These are phyloP conservation scores for Cyberlindnera xishuangbannaensis DNA, from an alignment of 805 yeast genomes.

Conservation along the genomic window DNA sequence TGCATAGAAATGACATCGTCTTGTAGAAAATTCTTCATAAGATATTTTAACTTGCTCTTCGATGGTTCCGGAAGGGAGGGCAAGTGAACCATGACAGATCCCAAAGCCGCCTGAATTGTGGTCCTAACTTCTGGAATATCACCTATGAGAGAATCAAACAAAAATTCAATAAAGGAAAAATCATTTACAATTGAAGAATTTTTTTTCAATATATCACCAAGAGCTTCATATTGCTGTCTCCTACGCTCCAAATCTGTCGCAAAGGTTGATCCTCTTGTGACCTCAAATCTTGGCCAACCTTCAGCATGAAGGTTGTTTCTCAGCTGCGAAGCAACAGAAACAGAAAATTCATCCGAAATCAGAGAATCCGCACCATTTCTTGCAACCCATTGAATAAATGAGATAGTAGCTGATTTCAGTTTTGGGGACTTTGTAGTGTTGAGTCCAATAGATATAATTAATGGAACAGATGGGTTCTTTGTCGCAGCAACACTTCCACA, in stretches of 20 bases:
- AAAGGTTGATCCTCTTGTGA: slow-evolving; percentile 33
- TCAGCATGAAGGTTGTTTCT: slow-evolving; percentile 46
- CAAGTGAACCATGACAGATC: slow-evolving; percentile 49
- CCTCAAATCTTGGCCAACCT: slow-evolving; percentile 53
- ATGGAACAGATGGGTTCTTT: slow-evolving; percentile 32
- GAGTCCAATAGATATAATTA: slow-evolving; percentile 56
- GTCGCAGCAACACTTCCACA: slow-evolving; percentile 51
- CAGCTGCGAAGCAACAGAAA: slow-evolving; percentile 45
- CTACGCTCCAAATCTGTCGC: slow-evolving; percentile 39
- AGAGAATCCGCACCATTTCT: slow-evolving; percentile 22
- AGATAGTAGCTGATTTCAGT: slow-evolving; percentile 51
- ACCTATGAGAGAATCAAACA: slow-evolving; percentile 62
- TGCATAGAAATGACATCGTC: slow-evolving; percentile 28
- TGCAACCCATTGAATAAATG: slow-evolving; percentile 60
- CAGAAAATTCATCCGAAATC: slow-evolving; percentile 27
- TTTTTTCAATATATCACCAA: slow-evolving; percentile 58
- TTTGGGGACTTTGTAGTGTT: slow-evolving; percentile 41
- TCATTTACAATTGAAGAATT: slow-evolving; percentile 39
- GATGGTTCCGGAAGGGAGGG: slow-evolving; percentile 32
- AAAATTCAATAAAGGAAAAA: slow-evolving; percentile 51
- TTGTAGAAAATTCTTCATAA: slow-evolving; percentile 31
- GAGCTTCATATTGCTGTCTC: slow-evolving; percentile 67
- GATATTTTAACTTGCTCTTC: slow-evolving; percentile 36
- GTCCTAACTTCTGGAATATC: slow-evolving; percentile 60
- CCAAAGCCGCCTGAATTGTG: slow-evolving; percentile 66